Conservation (phyloP, 164 flowering plant genomes). For the Pachysandra terminalis region DNA sequence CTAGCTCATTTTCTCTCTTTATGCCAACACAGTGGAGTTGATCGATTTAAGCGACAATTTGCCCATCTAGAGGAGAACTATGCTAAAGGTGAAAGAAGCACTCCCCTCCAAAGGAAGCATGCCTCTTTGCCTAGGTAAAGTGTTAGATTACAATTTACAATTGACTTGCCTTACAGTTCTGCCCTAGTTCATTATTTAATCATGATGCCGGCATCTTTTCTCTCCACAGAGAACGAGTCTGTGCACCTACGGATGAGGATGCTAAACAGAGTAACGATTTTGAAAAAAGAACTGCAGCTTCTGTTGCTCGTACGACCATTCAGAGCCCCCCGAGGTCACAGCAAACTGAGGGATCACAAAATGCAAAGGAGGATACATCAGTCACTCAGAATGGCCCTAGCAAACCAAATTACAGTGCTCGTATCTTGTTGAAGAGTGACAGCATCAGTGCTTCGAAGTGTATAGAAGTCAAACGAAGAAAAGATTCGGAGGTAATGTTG, state of each 20-base stretch:
- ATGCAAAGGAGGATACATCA: slow-evolving; percentile 13
- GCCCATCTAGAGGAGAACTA: slow-evolving; percentile 76
- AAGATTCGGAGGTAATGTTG: too few relatives aligned
- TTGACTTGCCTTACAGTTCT: too few relatives aligned
- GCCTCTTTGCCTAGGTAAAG: slow-evolving; percentile 86
- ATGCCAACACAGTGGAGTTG: slow-evolving; percentile 65
- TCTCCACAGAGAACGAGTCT: slow-evolving; percentile 67
- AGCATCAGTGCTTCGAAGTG: too few relatives aligned
- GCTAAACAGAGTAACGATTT: slow-evolving; percentile 24
- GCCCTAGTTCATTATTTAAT: too few relatives aligned
- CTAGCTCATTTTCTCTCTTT: slow-evolving; percentile 10
- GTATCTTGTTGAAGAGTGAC: too few relatives aligned
- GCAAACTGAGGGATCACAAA: slow-evolving; percentile 22
- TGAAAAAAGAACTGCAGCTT: slow-evolving; percentile 29
- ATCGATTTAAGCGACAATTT: slow-evolving; percentile 80
- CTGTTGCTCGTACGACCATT: slow-evolving; percentile 34
- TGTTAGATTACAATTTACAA: background rate
- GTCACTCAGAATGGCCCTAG: slow-evolving; percentile 23
- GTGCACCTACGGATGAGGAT: slow-evolving; percentile 39
- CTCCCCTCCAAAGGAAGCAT: slow-evolving; percentile 67
- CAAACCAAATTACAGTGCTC: slow-evolving; percentile 1
- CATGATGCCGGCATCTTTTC: background rate
- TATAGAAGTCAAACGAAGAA: too few relatives aligned
- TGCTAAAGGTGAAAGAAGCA: slow-evolving; percentile 57
- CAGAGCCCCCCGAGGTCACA: slow-evolving; percentile 36